phyloP scores from a whole-genome alignment of 768 basidiomycete species.

The Asterophora lycoperdoides region DNA sequence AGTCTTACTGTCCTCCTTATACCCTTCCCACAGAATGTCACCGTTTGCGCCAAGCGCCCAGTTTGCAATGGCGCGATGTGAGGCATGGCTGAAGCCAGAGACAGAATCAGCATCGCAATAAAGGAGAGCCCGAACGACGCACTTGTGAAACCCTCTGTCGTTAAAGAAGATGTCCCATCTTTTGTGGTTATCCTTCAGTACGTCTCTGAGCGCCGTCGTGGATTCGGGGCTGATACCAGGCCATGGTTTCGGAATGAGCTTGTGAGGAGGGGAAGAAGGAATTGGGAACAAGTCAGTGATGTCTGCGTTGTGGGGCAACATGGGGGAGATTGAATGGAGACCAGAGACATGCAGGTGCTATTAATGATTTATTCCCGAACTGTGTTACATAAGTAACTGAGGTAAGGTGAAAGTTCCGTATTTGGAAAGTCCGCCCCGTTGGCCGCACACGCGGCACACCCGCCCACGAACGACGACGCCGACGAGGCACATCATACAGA shows the following conservation, averaged over 20 bases:
- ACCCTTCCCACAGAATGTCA: slow-evolving; percentile 34
- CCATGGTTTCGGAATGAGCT: slow-evolving; percentile 26
- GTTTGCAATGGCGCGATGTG: slow-evolving; percentile 27
- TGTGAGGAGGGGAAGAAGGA: slow-evolving; percentile 27
- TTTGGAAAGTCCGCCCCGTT: too few relatives aligned
- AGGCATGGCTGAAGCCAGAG: slow-evolving; percentile 28
- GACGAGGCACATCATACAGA: too few relatives aligned
- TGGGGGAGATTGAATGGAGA: not conserved
- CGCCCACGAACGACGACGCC: too few relatives aligned
- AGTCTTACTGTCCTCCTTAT: slow-evolving; percentile 28
- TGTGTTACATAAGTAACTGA: too few relatives aligned
- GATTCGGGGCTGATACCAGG: slow-evolving; percentile 36
- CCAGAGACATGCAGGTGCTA: not conserved
- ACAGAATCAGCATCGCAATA: not conserved
- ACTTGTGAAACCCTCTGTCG: slow-evolving; percentile 52
- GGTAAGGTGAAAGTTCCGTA: too few relatives aligned
- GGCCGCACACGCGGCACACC: too few relatives aligned
- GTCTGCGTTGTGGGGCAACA: not conserved
- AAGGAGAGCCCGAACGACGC: too few relatives aligned
- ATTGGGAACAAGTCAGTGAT: slow-evolving; percentile 27
- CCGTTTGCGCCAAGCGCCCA: slow-evolving; percentile 27
- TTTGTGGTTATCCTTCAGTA: slow-evolving; percentile 47
- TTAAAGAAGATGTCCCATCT: slow-evolving; percentile 51
- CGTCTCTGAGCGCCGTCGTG: slow-evolving; percentile 24
- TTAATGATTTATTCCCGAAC: too few relatives aligned